Conservation (phyloP, 306 rosid genomes). For the Acacia crassicarpa region DNA sequence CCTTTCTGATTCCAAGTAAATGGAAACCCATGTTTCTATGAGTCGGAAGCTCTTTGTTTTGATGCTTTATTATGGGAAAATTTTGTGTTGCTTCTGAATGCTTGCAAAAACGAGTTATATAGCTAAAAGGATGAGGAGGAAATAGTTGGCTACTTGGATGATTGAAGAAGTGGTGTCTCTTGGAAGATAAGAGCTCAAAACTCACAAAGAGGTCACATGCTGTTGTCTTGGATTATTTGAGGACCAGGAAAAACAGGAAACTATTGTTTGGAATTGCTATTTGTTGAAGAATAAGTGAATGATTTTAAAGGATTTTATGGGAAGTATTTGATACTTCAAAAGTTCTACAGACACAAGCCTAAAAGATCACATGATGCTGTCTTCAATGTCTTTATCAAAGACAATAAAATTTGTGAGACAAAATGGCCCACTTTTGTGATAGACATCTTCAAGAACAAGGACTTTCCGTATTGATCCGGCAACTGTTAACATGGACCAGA, state of each 20-base stretch:
- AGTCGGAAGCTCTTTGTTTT: background rate
- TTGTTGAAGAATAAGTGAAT: background rate
- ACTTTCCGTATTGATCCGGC: background rate
- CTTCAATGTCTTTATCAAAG: background rate
- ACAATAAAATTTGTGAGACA: background rate
- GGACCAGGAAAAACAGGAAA: slow-evolving; percentile 30
- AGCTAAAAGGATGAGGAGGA: slow-evolving; percentile 14
- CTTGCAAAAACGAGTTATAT: slow-evolving; percentile 32
- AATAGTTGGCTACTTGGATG: background rate
- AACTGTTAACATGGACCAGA: background rate
- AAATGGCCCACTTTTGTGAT: background rate
- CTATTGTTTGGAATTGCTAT: slow-evolving; percentile 11
- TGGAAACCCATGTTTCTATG: slow-evolving; percentile 25
- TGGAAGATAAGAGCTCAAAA: background rate
- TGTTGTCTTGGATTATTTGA: slow-evolving; percentile 31
- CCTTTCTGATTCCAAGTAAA: slow-evolving; percentile 24
- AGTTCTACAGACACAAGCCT: background rate
- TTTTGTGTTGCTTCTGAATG: slow-evolving; percentile 21
- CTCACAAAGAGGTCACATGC: background rate
- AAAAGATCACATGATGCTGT: slow-evolving; percentile 23
- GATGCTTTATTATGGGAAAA: background rate
- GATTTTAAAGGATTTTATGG: background rate
- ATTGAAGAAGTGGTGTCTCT: slow-evolving; percentile 3
- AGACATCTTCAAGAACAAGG: background rate
- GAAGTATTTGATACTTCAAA: background rate